Evolutionary conservation across 352 stramenopile genomes (phyloP), one percentile per base, ranked within the genome.

Genomic region (Phytophthora citrophthora): DNA sequence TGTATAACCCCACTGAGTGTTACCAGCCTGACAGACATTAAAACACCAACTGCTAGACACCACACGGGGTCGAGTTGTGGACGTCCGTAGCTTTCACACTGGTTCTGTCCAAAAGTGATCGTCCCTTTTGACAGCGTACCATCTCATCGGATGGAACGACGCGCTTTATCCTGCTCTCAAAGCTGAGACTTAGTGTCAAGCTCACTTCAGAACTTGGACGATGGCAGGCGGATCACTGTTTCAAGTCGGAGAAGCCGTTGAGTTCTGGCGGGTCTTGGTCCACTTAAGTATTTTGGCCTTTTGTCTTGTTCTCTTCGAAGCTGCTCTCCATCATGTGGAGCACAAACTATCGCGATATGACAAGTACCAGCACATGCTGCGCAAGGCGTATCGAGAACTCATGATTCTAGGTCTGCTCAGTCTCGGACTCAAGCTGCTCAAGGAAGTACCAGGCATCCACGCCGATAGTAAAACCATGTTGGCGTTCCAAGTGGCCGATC

Each of bases 281-380:
- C 68, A 83, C 29, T 61, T 88, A 36, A 82, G 71, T 43, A 44
- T 86, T n/a, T 54, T 88, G 50, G 76, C 83, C 9, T 34, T 78
- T 16, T 79, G 49, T 38, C 46, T 89, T 24, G 68, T 88, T 8
- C 15, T 79, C 27, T 70, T 86, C 11, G 80, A 89, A 63, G 48
- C 50, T 4, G 27, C 27, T 20, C 54, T 88, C 43, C 80, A 89
- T 47, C 38, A 55, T 13, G 62, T 86, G 4, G 69, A 78, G 36
- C 72, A 86, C 61, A 68, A 80, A 41, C 49, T 86, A 20, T 61
- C 69, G 5, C 58, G 59, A 38, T 81, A 77, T 55, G 71, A 72
- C 39, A 89, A 88, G 61, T 89, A 86, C 55, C 52, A 83, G 48
- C 71, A 88, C 46, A 89, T 89, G 68, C 62, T 88, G 24, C 79